Evolutionary conservation across 1,284 basidiomycete species (phyloP), one percentile per base, ranked within the genome.

Genomic region (Papiliotrema fonsecae): DNA sequence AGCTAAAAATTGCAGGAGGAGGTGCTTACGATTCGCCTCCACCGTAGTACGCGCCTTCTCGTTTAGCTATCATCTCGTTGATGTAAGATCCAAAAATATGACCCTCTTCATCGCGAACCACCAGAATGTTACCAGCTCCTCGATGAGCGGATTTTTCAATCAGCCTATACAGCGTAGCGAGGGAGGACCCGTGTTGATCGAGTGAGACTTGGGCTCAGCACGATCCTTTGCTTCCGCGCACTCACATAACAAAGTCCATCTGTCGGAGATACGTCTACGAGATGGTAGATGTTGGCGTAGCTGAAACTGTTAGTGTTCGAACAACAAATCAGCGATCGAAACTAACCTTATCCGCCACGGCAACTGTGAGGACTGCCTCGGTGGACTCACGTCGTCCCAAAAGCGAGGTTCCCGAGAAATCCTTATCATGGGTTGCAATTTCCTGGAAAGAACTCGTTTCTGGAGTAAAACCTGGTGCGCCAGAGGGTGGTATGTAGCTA

Each of bases 151-250:
- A 64, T 18, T 58, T 54, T 26, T 65, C 82, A 42, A 85, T 85
- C 2, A 80, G 79, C 2, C 81, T 63, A 66, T 93, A 94, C 0
- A 97, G 79, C 0, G 94, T 97, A 34, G 86, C 82, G 10, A 97
- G 77, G 9, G 89, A 93, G 40, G 93, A 91, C 0, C 94, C 94
- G 57, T 97, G 88, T 67, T 97, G 92, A 63, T 98, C 94, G 16
- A 96, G 77, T 10, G 89, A 93, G 74, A 73, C 72, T 74, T 40
- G 2, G 14, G 26, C 34, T 53, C 27, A 45, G 35, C 38, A 31
- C 5, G 5, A 19, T 16, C n/a, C 11, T 6, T n/a, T n/a, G n/a
- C n/a, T 21, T 19, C 11, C 19, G 25, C 24, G 9, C 18, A 58
- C 69, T 49, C 42, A 74, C 97, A 97, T 1, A 97, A 74, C 3